Evolutionary conservation across 139 green algal genomes (phyloP).

Genomic region (Closterium sp.): DNA sequence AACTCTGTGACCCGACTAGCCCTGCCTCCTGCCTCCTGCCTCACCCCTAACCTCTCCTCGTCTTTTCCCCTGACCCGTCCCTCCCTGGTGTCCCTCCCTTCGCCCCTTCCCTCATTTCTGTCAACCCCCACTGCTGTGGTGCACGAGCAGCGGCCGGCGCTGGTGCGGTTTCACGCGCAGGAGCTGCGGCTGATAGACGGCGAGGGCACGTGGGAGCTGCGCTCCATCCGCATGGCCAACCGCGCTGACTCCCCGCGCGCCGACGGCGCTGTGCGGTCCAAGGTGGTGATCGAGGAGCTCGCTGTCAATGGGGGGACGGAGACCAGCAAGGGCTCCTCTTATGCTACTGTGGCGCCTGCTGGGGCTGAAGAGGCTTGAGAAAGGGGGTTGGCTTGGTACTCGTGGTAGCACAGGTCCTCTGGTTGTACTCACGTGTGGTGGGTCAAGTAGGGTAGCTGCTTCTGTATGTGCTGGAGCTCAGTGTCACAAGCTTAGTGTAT

Average conservation of each 20-base stretch:
- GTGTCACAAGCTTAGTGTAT: no score
- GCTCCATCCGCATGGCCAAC: conserved; percentile 46
- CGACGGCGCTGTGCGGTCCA: conserved; percentile 2
- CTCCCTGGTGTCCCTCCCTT: neutral
- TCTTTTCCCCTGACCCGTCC: neutral
- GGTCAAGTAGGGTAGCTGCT: no score
- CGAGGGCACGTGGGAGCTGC: conserved; percentile 66
- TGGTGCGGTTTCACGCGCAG: conserved; percentile 65
- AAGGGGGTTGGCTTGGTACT: no score
- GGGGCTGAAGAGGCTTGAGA: neutral
- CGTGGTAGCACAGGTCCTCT: no score
- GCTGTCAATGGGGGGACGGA: neutral
- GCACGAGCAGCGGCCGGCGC: conserved; percentile 56
- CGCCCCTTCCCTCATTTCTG: neutral
- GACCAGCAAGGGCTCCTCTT: neutral
- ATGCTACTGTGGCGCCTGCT: neutral
- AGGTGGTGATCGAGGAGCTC: neutral
- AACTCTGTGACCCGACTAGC: neutral
- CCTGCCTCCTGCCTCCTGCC: neutral
- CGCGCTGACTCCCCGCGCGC: neutral
- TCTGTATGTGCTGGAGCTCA: no score
- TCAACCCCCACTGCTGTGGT: neutral
- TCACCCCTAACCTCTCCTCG: neutral
- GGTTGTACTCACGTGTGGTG: no score
- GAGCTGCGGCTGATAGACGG: conserved; percentile 73